phyloP scores from a whole-genome alignment of 2,329 filamentous ascomycete species.

The Rachicladosporium sp. region DNA sequence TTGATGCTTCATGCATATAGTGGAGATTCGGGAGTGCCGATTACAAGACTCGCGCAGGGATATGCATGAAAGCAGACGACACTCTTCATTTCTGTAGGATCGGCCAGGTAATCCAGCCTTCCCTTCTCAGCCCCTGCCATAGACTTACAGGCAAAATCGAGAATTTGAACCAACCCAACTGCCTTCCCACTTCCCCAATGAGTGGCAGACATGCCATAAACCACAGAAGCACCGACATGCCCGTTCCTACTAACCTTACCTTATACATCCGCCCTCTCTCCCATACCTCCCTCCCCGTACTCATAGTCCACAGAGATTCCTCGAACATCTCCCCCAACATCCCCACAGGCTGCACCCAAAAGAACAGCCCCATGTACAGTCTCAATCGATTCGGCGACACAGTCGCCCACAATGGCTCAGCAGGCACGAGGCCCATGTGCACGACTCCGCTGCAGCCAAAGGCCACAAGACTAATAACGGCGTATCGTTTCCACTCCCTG shows the following conservation, averaged over 20 bases:
- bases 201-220: slow-evolving; percentile 13
- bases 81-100: too few species aligned
- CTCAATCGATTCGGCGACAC: slow-evolving; percentile 6
- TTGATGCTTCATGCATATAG: too few species aligned
- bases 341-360: slow-evolving; percentile 18
- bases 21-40: too few species aligned
- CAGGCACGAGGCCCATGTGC: slow-evolving; percentile 21
- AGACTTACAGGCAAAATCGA: slow-evolving; percentile 17
- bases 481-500: slow-evolving; percentile 11
- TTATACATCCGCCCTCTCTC: slow-evolving; percentile 1
- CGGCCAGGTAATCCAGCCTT: slow-evolving; percentile 13
- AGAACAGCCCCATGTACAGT: slow-evolving; percentile 13
- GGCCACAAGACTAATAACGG: slow-evolving; percentile 12
- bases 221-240: slow-evolving; percentile 14
- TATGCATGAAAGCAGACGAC: too few species aligned
- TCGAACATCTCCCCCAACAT: slow-evolving; percentile 14
- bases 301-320: slow-evolving; percentile 3
- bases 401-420: slow-evolving; percentile 11
- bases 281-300: neutral
- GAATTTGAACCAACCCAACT: slow-evolving; percentile 17
- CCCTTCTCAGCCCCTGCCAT: slow-evolving; percentile 10
- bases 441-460: slow-evolving; percentile 19
- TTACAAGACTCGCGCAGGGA: too few species aligned
- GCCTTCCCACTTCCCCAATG: slow-evolving; percentile 13
- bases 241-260: slow-evolving; percentile 8